Evolutionary conservation across 2,329 filamentous ascomycete species (phyloP), one percentile per base, ranked within the genome.

Genomic region (Domatiomyces globalis): DNA sequence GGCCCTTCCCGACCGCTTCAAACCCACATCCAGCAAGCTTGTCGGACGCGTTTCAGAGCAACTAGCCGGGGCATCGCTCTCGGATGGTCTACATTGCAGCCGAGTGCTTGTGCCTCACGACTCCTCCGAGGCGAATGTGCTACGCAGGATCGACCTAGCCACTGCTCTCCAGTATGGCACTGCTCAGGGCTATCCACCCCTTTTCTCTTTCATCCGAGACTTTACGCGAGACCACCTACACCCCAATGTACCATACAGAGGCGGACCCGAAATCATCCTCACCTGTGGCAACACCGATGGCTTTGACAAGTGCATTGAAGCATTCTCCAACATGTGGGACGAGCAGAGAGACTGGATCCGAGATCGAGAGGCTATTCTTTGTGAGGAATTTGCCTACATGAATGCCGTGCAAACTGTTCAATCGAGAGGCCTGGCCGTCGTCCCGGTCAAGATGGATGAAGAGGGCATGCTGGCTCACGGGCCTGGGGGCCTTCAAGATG

Each of bases 281-380:
- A 89, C 84, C 7, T 84, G 82, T 64, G 89, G 89, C 51, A 80
- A 83, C 25, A 95, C 89, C 0, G 89, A 95, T 70, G 89, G 87
- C 33, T 84, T 94, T 62, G 71, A 76, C 60, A 95, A 95, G 72
- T 72, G 79, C 4, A 67, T 95, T 33, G 80, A 88, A 62, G 76
- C 85, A 6, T 77, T 95, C 60, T 82, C 78, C 57, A 81, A 94
- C 65, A 72, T 82, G 44, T 94, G 87, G 86, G 77, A 74, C 48
- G 77, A 81, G 50, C 78, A 78, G 43, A 77, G 78, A 56, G 79
- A 88, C 63, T 79, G 80, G 64, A 68, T 84, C 19, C 66, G 76
- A 43, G 79, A 87, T 56, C 75, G 83, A n/a, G 82, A 87, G n/a
- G 85, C 81, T 9, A 65, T 95, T 56, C 67, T 95, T 47, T 80